Conservation (phyloP, 176 grass and related monocot genomes). For the Zoysia pacifica region DNA sequence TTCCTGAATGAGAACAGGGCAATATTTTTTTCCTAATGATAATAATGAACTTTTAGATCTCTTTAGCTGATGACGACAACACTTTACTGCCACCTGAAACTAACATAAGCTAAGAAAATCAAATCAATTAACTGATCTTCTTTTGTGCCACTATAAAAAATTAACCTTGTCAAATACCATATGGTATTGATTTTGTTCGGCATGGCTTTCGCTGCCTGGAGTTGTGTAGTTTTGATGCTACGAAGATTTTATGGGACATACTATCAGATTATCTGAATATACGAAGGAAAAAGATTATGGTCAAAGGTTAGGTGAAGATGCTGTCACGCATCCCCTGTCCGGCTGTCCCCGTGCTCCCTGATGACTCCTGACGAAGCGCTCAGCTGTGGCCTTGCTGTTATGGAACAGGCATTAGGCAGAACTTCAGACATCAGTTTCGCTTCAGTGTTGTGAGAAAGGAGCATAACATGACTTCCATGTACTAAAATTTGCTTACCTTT, state of each 20-base stretch:
- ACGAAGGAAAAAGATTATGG: neutral
- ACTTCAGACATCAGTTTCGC: neutral
- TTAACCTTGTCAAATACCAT: neutral
- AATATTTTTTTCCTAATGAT: conserved; percentile 1
- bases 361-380: neutral
- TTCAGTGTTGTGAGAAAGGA: neutral
- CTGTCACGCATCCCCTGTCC: neutral
- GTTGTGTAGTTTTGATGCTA: neutral
- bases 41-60: conserved; percentile 16
- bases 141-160: neutral
- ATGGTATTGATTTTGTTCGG: neutral
- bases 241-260: neutral
- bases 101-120: conserved; percentile 9
- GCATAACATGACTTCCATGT: neutral
- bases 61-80: conserved; percentile 37
- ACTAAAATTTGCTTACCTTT: neutral
- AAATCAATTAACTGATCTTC: neutral
- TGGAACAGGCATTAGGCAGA: neutral
- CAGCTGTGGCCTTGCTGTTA: neutral
- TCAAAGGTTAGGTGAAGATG: conserved; percentile 37
- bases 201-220: neutral
- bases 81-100: conserved; percentile 43
- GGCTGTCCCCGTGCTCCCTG: neutral
- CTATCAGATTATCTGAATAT: neutral
- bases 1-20: neutral